Percentiles rank a stretch among this genome's conserved stretches.
These are phyloP conservation scores for Inga leiocalycina DNA, from an alignment of 306 rosid species.

Conservation along the genomic window DNA sequence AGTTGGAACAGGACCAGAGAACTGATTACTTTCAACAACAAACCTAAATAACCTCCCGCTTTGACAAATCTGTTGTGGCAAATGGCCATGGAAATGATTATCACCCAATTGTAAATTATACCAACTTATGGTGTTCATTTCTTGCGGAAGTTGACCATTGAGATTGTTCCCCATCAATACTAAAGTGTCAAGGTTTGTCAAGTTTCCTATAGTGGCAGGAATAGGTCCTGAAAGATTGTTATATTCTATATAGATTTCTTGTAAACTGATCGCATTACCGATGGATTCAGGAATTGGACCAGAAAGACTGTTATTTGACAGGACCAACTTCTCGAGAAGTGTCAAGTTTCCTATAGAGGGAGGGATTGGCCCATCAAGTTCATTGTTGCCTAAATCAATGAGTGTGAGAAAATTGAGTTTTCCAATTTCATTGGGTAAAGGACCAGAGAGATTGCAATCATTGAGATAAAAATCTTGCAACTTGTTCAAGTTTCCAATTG, in stretches of 20 bases:
- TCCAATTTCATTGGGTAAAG: background rate
- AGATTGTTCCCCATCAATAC: background rate
- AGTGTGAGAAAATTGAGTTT: background rate
- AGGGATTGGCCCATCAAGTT: background rate
- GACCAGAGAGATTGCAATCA: background rate
- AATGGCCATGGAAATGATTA: background rate
- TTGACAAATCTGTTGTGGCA: background rate
- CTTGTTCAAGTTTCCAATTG: conserved; percentile 30
- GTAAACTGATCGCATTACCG: background rate
- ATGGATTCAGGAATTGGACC: background rate
- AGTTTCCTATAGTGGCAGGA: background rate
- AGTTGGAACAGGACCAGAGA: background rate
- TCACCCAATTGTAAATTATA: background rate
- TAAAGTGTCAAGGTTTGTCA: background rate
- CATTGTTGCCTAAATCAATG: background rate
- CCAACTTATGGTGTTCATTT: background rate
- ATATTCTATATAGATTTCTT: background rate
- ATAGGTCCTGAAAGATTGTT: background rate
- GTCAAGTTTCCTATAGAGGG: background rate
- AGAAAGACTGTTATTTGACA: background rate
- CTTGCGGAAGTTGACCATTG: background rate
- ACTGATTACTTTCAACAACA: background rate
- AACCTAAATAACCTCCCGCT: background rate
- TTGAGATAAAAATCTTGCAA: background rate
- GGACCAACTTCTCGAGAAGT: background rate